Evolutionary conservation across 768 basidiomycete genomes (phyloP).

Genomic region (Astraeus odoratus): DNA sequence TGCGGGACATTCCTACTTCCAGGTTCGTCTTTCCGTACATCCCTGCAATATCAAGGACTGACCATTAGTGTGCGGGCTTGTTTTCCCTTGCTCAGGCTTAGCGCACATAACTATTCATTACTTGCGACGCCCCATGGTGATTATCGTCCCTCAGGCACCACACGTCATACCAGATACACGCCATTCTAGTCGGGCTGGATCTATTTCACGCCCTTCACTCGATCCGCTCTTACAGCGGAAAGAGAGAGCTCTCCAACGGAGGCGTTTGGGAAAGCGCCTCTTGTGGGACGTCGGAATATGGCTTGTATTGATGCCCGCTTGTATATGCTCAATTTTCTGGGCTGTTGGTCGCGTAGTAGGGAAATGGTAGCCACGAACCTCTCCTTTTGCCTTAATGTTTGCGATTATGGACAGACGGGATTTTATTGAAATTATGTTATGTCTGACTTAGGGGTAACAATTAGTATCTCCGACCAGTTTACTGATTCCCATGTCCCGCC

Average conservation of each 20-base stretch:
- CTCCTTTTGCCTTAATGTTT: neutral
- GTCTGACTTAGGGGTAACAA: no score
- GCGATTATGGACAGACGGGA: neutral
- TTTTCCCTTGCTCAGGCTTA: slow-evolving; percentile 38
- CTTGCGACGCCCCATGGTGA: slow-evolving; percentile 76
- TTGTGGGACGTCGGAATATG: slow-evolving; percentile 84
- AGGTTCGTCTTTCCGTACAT: slow-evolving; percentile 28
- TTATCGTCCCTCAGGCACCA: slow-evolving; percentile 60
- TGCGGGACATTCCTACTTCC: slow-evolving; percentile 57
- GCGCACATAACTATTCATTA: slow-evolving; percentile 80
- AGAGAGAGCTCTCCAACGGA: slow-evolving; percentile 74
- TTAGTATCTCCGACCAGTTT: no score
- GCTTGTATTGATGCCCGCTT: slow-evolving; percentile 57
- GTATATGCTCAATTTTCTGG: slow-evolving; percentile 53
- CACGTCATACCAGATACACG: slow-evolving; percentile 16
- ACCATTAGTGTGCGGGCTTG: neutral
- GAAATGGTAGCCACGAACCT: slow-evolving; percentile 44
- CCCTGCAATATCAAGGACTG: no score
- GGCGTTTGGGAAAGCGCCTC: slow-evolving; percentile 63
- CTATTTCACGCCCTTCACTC: slow-evolving; percentile 26
- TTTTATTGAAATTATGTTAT: no score
- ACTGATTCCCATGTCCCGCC: no score
- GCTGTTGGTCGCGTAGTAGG: slow-evolving; percentile 43
- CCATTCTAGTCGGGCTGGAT: slow-evolving; percentile 9
- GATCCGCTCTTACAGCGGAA: slow-evolving; percentile 82